Conservation (phyloP, 352 stramenopile genomes). For the Salisapilia sapeloensis region DNA sequence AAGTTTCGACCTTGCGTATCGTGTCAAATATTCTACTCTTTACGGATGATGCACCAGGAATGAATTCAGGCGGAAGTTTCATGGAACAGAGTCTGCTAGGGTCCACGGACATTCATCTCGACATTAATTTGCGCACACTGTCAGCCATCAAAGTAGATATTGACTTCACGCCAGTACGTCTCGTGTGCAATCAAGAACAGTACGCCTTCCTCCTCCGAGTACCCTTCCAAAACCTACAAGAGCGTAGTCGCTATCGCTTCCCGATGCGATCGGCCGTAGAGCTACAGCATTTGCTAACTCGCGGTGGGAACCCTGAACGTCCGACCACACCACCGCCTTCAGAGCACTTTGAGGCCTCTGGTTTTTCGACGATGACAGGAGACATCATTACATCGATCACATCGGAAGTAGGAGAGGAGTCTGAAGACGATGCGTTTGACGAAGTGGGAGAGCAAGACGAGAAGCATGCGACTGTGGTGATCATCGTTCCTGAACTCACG, state of each 20-base stretch:
- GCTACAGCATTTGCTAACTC: too few relatives aligned
- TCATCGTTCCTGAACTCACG: slow-evolving; percentile 51
- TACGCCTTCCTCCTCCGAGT: slow-evolving; percentile 62
- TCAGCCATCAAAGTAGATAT: slow-evolving; percentile 35
- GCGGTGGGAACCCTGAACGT: too few relatives aligned
- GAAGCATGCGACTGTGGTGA: slow-evolving; percentile 30
- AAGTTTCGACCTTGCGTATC: slow-evolving; percentile 44
- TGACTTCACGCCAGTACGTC: slow-evolving; percentile 30
- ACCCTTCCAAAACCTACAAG: slow-evolving; percentile 56
- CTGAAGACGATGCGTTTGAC: neutral
- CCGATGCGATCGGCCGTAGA: slow-evolving; percentile 2
- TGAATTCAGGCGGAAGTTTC: slow-evolving; percentile 17
- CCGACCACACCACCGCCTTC: too few relatives aligned
- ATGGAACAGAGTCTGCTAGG: slow-evolving; percentile 54
- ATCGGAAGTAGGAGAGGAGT: neutral
- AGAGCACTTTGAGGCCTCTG: too few relatives aligned
- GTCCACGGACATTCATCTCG: slow-evolving; percentile 35
- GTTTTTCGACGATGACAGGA: too few relatives aligned
- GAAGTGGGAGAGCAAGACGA: slow-evolving; percentile 14
- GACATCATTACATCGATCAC: neutral
- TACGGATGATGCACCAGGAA: slow-evolving; percentile 7
- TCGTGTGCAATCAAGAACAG: slow-evolving; percentile 74
- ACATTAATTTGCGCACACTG: slow-evolving; percentile 41
- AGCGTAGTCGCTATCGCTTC: slow-evolving; percentile 35
- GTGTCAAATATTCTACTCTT: slow-evolving; percentile 66